A percentile compares a stretch with the other conserved stretches of the same genome.
These are phyloP conservation scores for Syzygium aqueum DNA, from an alignment of 345 rosid species.

Conservation along the genomic window DNA sequence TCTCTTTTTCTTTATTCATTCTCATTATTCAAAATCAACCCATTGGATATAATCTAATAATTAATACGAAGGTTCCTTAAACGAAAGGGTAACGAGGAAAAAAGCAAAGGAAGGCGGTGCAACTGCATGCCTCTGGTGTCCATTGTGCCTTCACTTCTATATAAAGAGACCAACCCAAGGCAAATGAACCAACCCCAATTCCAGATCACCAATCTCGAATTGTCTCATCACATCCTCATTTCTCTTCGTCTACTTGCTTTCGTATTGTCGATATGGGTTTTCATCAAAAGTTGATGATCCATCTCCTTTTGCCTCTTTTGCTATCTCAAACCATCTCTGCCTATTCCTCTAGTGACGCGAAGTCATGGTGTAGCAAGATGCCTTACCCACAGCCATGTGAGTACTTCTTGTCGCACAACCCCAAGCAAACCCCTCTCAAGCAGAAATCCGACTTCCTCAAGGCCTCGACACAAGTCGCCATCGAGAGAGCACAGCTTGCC, in stretches of 20 bases:
- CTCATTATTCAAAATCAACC: not conserved
- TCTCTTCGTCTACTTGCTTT: not conserved
- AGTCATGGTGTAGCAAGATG: constrained; percentile 23
- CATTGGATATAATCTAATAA: not conserved
- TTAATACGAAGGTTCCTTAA: not conserved
- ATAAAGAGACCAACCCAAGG: not conserved
- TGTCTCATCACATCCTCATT: not conserved
- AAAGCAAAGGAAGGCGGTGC: not conserved
- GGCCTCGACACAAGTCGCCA: constrained; percentile 10
- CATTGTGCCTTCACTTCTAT: not conserved
- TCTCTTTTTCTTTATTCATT: not conserved
- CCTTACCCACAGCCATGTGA: constrained; percentile 22
- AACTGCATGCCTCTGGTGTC: not conserved
- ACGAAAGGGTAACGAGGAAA: not conserved
- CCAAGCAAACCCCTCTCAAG: not conserved
- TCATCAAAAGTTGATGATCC: constrained; percentile 7
- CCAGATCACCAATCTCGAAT: not conserved
- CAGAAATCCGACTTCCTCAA: constrained; percentile 15
- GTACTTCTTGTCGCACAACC: constrained; percentile 14
- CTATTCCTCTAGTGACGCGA: constrained; percentile 17
- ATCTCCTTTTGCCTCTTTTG: constrained; percentile 15
- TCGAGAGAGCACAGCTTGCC: constrained; percentile 46
- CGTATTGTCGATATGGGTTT: constrained; percentile 25
- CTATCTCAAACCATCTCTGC: constrained; percentile 15
- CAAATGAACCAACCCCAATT: not conserved